phyloP scores from a whole-genome alignment of 2,329 filamentous ascomycete genomes.

The Mariannaea elegans region DNA sequence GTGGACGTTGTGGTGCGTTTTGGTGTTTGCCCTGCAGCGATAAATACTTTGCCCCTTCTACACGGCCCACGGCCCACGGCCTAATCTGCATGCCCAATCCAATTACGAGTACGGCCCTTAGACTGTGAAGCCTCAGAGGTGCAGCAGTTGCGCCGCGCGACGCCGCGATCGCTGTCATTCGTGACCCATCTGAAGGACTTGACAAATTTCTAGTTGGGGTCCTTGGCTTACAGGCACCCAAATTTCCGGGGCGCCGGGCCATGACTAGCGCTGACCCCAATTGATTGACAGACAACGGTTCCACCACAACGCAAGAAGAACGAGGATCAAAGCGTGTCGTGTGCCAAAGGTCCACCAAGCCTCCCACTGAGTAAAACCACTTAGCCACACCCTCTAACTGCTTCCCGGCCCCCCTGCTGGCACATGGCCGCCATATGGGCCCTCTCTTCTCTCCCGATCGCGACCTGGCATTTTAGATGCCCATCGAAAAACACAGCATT shows the following conservation, averaged over 20 bases:
- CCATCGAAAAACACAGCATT: conserved; percentile 22
- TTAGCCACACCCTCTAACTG: conserved; percentile 30
- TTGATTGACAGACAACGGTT: conserved; percentile 38
- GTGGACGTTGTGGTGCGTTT: conserved; percentile 5
- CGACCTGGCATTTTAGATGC: conserved; percentile 24
- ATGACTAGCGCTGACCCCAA: conserved; percentile 35
- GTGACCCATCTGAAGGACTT: not conserved
- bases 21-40: not conserved
- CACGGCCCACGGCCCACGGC: not conserved
- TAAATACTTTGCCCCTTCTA: not conserved
- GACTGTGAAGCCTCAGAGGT: not conserved
- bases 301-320: conserved; percentile 30
- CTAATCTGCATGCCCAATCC: conserved; percentile 1
- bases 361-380: conserved; percentile 22
- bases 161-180: conserved; percentile 15
- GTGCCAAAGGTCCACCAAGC: conserved; percentile 29
- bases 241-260: conserved; percentile 29
- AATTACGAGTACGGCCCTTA: not conserved
- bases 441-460: conserved; percentile 28
- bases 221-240: conserved; percentile 27
- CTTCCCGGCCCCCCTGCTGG: conserved; percentile 26
- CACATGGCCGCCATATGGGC: conserved; percentile 32
- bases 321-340: conserved; percentile 31
- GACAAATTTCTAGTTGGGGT: conserved; percentile 11
- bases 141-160: conserved; percentile 10